phyloP scores from a whole-genome alignment of 805 yeast species.

The Cyberlindnera subsufficiens region DNA sequence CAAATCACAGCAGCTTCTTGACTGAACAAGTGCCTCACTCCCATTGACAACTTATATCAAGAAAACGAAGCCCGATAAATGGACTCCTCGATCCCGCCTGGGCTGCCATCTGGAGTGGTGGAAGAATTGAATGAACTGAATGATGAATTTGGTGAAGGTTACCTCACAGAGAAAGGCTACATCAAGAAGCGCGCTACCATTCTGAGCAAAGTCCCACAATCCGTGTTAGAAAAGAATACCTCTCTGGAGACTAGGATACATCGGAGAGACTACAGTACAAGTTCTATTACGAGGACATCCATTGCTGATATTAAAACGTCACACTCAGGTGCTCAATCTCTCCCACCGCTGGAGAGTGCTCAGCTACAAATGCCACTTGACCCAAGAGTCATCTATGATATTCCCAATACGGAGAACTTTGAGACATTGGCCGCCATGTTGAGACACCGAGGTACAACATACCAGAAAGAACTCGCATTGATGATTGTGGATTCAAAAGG shows the following conservation, averaged over 20 bases:
- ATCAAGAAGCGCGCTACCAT: slow-evolving; percentile 47
- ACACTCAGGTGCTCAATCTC: slow-evolving; percentile 21
- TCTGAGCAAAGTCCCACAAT: slow-evolving; percentile 13
- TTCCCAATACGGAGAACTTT: slow-evolving; percentile 34
- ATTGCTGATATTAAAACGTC: slow-evolving; percentile 9
- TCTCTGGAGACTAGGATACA: slow-evolving; percentile 2
- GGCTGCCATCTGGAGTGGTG: slow-evolving; percentile 13
- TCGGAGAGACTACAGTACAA: slow-evolving; percentile 21
- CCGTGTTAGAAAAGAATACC: neutral
- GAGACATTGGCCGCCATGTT: slow-evolving; percentile 68
- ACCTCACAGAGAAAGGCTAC: slow-evolving; percentile 70
- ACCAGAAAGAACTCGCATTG: slow-evolving; percentile 66
- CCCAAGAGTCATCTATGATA: slow-evolving; percentile 45
- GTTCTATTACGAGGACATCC: slow-evolving; percentile 24
- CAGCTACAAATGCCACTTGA: slow-evolving; percentile 41
- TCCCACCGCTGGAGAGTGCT: slow-evolving; percentile 25
- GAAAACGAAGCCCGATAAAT: slow-evolving; percentile 1
- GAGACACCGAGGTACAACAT: slow-evolving; percentile 62
- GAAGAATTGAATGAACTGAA: slow-evolving; percentile 34
- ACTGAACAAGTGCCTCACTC: no score
- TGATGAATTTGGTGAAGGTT: slow-evolving; percentile 58
- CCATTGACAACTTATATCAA: no score
- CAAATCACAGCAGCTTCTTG: no score
- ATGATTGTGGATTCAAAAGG: slow-evolving; percentile 71
- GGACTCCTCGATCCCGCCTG: slow-evolving; percentile 21